Base-by-base conservation (phyloP, 2,329 filamentous ascomycete species). In the Beauveria medogensis region DNA sequence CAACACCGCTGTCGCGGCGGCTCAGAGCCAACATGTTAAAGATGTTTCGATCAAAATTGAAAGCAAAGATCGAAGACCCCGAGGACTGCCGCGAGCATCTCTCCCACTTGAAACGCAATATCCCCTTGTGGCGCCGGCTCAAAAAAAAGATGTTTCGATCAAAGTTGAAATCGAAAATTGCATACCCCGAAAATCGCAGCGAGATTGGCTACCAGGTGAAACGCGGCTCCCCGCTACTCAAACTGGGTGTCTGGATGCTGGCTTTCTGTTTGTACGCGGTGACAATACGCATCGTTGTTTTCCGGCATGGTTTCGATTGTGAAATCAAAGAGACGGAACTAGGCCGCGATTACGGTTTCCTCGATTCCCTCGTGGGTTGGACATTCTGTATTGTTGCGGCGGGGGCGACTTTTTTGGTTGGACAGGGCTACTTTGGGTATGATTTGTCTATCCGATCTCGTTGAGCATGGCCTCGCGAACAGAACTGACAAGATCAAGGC, bases 361-460 rank as follows among this genome's bases (percentile, higher is more conserved):
- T 37, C 3, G 30, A 28, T 26, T 34, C 24, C 8, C 16, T 58
- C 3, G 4, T 43, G 12, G 9, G 59, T 2, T 68, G 60, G 62
- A 48, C 63, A 12, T 63, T 66, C 22, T 43, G 56, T 1, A 16
- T 69, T 5, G 26, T 65, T 2, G 52, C 54, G 2, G 59, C 58
- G 0, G 58, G 62, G 2, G 62, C 55, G 1, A 52, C 50, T 9
- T 66, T 68, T 37, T 14, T 69, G 4, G 14, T 69, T 5, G 63
- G 65, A 0, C 68, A 70, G n/a, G 68, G 67, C 0, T 62, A 65
- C 14, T 34, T 60, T 9, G 60, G 61, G 69, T 70, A 60, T 20
- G 55, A 60, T 53, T 12, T 24, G 9, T 8, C n/a, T 16, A 28
- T 16, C 12, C 6, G 8, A 18, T 5, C 8, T n/a, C 22, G 14